Conservation (phyloP, 805 yeast species). For the Wickerhamomyces kurtzmanii region DNA sequence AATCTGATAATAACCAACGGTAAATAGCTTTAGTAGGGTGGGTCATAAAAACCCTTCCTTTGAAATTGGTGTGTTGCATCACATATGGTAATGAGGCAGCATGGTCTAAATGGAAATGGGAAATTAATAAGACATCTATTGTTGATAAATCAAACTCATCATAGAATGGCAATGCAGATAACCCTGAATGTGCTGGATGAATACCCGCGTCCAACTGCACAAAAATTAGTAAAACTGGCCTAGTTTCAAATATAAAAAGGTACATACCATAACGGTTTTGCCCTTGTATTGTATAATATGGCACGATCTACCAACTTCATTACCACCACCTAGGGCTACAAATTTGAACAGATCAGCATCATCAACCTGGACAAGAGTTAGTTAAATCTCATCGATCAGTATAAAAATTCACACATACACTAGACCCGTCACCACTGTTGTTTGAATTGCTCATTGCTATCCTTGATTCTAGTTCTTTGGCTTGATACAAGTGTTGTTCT, state of each 20-base stretch:
- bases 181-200: constrained; percentile 90
- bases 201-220: constrained; percentile 97
- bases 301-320: constrained; percentile 95
- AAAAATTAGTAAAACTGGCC: too few species aligned
- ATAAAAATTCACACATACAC: too few species aligned
- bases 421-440: too few species aligned
- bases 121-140: constrained; percentile 77
- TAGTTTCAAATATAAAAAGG: too few species aligned
- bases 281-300: constrained; percentile 89
- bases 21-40: constrained; percentile 98
- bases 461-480: too few species aligned
- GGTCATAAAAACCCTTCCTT: constrained; percentile 97
- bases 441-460: too few species aligned
- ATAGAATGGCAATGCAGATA: constrained; percentile 87
- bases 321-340: constrained; percentile 94
- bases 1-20: constrained; percentile 90
- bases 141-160: constrained; percentile 89
- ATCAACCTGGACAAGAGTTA: too few species aligned
- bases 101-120: constrained; percentile 96
- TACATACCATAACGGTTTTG: constrained; percentile 92
- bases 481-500: too few species aligned
- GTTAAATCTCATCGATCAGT: too few species aligned
- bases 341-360: constrained; percentile 42
- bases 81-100: constrained; percentile 97
- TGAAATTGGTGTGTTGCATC: constrained; percentile 92